Evolutionary conservation across 2,329 filamentous ascomycete genomes (phyloP).

Genomic region (Plectosphaerella sp.): DNA sequence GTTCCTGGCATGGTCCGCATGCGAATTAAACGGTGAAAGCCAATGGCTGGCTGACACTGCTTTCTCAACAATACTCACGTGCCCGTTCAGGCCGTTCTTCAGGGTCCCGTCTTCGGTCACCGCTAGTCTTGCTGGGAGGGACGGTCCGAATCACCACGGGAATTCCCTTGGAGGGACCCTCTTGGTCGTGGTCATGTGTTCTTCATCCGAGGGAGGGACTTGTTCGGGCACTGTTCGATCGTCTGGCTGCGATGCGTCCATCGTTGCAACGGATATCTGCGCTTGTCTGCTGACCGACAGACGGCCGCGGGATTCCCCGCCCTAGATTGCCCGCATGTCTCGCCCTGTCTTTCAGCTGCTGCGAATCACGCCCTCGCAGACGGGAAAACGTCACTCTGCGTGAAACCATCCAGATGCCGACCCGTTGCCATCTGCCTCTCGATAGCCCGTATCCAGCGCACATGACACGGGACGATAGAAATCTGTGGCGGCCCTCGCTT

Average conservation of each 20-base stretch:
- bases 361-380: constrained; percentile 5
- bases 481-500: neutral
- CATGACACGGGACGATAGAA: constrained; percentile 9
- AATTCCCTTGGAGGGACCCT: neutral
- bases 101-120: neutral
- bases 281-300: neutral
- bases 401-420: neutral
- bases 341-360: constrained; percentile 12
- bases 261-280: neutral
- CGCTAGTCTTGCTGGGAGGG: constrained; percentile 1
- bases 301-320: too few species aligned
- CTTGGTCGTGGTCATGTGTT: neutral
- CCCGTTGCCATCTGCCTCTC: neutral
- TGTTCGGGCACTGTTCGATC: neutral
- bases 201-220: neutral
- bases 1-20: neutral
- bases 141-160: constrained; percentile 6
- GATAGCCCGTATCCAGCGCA: constrained; percentile 2
- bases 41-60: constrained; percentile 5
- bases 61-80: neutral
- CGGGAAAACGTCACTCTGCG: constrained; percentile 1
- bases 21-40: constrained; percentile 5
- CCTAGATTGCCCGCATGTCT: constrained; percentile 3
- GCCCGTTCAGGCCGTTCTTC: neutral
- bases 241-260: too few species aligned